Conservation (phyloP, 73 alveolate species). For the Loxodes magnus region DNA sequence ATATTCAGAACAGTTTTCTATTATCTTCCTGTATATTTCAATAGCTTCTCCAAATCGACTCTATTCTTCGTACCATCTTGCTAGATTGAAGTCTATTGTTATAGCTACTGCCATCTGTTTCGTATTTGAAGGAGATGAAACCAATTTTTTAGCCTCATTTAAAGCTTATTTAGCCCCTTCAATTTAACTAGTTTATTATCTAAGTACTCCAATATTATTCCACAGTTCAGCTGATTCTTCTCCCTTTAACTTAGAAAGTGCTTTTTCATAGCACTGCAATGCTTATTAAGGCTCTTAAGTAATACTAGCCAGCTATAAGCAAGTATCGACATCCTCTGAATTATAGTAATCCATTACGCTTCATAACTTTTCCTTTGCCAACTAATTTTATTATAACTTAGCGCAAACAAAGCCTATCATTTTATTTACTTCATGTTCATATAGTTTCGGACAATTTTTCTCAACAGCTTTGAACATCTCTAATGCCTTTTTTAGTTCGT, state of each 20-base stretch:
- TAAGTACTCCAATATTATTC: conserved; percentile 20
- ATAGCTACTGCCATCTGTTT: not conserved
- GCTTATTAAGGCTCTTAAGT: conserved; percentile 22
- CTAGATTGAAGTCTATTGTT: conserved; percentile 11
- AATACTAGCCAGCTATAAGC: conserved; percentile 16
- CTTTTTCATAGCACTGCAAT: conserved; percentile 16
- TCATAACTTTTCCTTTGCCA: conserved; percentile 13
- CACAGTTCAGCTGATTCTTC: conserved; percentile 3
- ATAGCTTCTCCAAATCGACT: conserved; percentile 19
- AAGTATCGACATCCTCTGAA: conserved; percentile 16
- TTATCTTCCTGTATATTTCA: conserved; percentile 18
- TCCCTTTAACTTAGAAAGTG: conserved; percentile 6
- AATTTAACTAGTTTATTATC: conserved; percentile 7
- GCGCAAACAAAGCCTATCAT: conserved; percentile 7
- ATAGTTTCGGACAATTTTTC: conserved; percentile 1
- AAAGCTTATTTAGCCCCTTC: conserved; percentile 14
- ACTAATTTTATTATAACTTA: conserved; percentile 13
- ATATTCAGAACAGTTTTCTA: conserved; percentile 21
- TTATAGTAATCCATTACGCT: conserved; percentile 9
- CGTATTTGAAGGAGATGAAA: not conserved
- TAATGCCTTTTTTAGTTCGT: conserved; percentile 9
- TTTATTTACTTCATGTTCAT: conserved; percentile 9
- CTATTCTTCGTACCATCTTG: conserved; percentile 14
- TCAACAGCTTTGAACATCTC: conserved; percentile 12
- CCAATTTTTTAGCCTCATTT: conserved; percentile 1